Conservation (phyloP, 495 filamentous ascomycete species). For the Podospora pseudocomata region DNA sequence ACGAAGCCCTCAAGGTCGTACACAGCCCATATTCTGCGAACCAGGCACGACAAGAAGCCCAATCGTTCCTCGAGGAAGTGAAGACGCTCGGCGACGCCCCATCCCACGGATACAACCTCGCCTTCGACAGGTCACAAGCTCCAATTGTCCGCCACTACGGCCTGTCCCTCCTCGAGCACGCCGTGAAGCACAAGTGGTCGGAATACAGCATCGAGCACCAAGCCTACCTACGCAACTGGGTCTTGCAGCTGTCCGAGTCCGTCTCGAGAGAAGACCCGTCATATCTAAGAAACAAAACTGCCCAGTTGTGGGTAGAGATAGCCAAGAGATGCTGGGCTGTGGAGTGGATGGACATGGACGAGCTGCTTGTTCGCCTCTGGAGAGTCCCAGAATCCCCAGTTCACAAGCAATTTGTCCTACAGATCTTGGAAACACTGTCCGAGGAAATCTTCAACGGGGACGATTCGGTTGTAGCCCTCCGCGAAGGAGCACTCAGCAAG, state of each 20-base stretch:
- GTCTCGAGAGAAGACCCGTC: constrained; percentile 69
- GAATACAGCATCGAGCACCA: constrained; percentile 63
- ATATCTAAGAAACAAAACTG: constrained; percentile 89
- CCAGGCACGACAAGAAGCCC: constrained; percentile 76
- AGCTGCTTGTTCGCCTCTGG: constrained; percentile 78
- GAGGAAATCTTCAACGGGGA: constrained; percentile 92
- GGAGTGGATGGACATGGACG: constrained; percentile 95
- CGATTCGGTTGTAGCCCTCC: constrained; percentile 75
- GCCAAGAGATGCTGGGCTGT: constrained; percentile 88
- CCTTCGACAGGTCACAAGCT: constrained; percentile 64
- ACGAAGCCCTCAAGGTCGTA: constrained; percentile 78
- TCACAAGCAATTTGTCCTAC: constrained; percentile 76
- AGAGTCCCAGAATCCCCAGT: constrained; percentile 55
- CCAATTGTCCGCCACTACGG: constrained; percentile 89
- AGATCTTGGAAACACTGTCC: constrained; percentile 84
- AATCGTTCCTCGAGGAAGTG: constrained; percentile 75
- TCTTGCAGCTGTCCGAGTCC: constrained; percentile 72
- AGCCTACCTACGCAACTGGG: constrained; percentile 62
- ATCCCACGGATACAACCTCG: constrained; percentile 79
- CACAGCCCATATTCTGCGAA: constrained; percentile 81
- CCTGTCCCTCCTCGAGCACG: constrained; percentile 82
- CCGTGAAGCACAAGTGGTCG: constrained; percentile 76
- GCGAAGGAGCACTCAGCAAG: constrained; percentile 78
- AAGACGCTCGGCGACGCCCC: constrained; percentile 76
- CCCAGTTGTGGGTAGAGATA: constrained; percentile 91